Evolutionary conservation across 2,329 filamentous ascomycete species (phyloP), one percentile per base, ranked within the genome.

Genomic region (Aureobasidium vineae): DNA sequence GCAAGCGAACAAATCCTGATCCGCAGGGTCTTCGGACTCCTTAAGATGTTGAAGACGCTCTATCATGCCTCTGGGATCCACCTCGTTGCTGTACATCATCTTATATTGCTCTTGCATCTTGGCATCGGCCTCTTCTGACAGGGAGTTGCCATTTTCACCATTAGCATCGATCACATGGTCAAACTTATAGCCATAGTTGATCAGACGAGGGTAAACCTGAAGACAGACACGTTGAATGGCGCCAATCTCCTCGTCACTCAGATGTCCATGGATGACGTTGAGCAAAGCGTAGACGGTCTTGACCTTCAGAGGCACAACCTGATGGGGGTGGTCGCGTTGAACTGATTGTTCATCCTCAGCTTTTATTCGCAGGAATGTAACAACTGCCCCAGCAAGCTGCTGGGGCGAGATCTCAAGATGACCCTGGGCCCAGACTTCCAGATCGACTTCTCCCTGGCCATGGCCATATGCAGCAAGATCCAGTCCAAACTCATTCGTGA

Each of bases 41-140:
- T 99, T 98, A 80, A 97, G 96, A 66, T 86, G 85, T 70, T 92
- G 88, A 73, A 99, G 85, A 45, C 92, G 86, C 69, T 90, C 88
- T 61, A 99, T 90, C 70, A 99, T 90, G 65, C 91, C 87, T 65
- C 91, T 87, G 21, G 97, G 90, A 69, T 94, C 89, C 23, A 93
- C 87, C 71, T 97, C 92, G 70, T 91, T 90, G 70, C 91, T 90
- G 75, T 99, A 99, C 93, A 99, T 98, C 73, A 91, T 91, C 78
- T 97, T 97, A 77, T 97, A 99, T 69, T 97, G 89, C 71, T 97
- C 92, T 74, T 98, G 93, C 95, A 99, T 99, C 76, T 92, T 91
- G 70, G 85, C 87, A 71, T 96, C 93, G 64, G 94, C 91, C 26
- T 88, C 87, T 23, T 85, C 83, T 0, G 93, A 89, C 1, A 99